Base-by-base conservation (phyloP, 345 rosid species). In the Eucalyptus viminalis region DNA sequence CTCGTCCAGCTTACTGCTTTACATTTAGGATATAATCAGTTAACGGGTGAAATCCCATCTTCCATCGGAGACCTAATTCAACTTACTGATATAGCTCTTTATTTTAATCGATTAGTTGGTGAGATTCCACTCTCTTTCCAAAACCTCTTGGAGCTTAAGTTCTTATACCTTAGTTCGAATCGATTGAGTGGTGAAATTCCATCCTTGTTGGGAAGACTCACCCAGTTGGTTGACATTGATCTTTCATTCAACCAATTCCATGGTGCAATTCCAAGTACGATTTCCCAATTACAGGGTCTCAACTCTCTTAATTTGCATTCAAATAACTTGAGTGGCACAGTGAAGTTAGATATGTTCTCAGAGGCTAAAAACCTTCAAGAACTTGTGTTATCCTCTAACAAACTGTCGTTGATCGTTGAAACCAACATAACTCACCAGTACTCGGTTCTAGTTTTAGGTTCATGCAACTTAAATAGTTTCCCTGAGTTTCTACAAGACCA, bases 401-500 rank as follows among this genome's bases (percentile, higher is more conserved):
- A 56, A 56, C 25, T 29, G 34, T 4, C 29, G 1, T 24, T 56
- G 40, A 51, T 16, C 8, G 16, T 44, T 31, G 56, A 86, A 58
- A 12, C 47, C 7, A 54, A n/a, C 45, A 11, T 85, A n/a, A n/a
- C 6, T 37, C 87, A 27, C 0, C 86, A 21, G 51, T 76, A 83
- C 19, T 0, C 0, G 3, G 0, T 1, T 21, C 40, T 93, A 40
- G 88, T 80, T n/a, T 81, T 92, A 88, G 83, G 89, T 89, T 65
- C 49, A 13, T 91, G 91, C 87, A 90, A 87, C 22, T 58, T 92
- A 31, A 43, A 5, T 3, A 88, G 86, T 76, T 76, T 91, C 51
- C 93, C 93, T 49, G 25, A 24, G 31, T 92, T 92, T 88, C 91
- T 92, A 37, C 43, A 11, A 8, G 4, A 49, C 9, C 91, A 90